These are phyloP conservation scores for Pichia sp. DNA, from an alignment of 1,139 yeast genomes.

Conservation along the genomic window DNA sequence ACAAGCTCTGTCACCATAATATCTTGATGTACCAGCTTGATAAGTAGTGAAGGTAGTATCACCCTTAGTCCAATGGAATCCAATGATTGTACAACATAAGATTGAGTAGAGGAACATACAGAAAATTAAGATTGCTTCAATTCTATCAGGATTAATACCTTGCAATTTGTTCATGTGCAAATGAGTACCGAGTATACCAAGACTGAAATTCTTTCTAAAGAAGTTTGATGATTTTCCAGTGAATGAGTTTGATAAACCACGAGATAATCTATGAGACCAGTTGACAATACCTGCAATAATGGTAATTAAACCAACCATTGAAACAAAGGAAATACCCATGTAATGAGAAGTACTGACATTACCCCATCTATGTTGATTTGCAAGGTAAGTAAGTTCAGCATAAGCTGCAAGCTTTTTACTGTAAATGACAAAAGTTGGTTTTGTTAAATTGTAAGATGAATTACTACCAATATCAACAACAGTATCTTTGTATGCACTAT, in stretches of 20 bases:
- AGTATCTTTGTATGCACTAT: neutral
- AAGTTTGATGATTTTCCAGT: constrained; percentile 37
- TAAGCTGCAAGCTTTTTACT: constrained; percentile 24
- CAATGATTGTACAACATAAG: constrained; percentile 24
- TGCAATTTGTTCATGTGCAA: constrained; percentile 41
- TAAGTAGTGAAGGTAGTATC: constrained; percentile 38
- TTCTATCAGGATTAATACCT: constrained; percentile 60
- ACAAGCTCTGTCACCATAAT: constrained; percentile 63
- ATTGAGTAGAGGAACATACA: constrained; percentile 48
- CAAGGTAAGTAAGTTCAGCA: constrained; percentile 38
- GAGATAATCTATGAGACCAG: constrained; percentile 41
- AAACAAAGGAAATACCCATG: constrained; percentile 48
- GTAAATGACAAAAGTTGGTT: constrained; percentile 18
- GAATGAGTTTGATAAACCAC: constrained; percentile 36
- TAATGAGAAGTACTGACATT: constrained; percentile 43
- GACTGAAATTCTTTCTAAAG: constrained; percentile 42
- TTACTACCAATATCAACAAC: constrained; percentile 21
- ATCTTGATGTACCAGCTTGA: constrained; percentile 47
- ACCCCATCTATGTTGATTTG: constrained; percentile 35
- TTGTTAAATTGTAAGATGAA: constrained; percentile 8
- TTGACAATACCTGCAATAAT: constrained; percentile 41
- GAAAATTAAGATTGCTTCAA: constrained; percentile 51
- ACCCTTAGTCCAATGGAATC: constrained; percentile 44
- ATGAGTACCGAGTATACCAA: constrained; percentile 52
- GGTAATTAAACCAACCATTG: constrained; percentile 49